Evolutionary conservation across 1,284 basidiomycete genomes (phyloP).

Genomic region (Acaromyces ingoldii): DNA sequence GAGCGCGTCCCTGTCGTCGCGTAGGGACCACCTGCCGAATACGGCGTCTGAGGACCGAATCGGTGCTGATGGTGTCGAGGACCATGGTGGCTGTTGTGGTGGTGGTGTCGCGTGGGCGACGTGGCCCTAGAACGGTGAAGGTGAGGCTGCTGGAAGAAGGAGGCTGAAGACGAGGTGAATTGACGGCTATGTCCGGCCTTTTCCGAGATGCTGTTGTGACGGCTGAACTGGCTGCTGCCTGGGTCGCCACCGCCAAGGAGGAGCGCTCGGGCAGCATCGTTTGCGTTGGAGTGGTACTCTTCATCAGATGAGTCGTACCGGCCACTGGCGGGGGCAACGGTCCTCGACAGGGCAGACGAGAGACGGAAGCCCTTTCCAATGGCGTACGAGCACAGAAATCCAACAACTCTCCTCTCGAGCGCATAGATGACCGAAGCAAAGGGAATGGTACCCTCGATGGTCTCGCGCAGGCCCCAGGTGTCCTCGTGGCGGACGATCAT

Average conservation of each 20-base stretch:
- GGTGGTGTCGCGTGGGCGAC: slow-evolving; percentile 31
- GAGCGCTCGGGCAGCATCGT: slow-evolving; percentile 13
- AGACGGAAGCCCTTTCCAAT: slow-evolving; percentile 37
- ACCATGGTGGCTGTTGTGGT: slow-evolving; percentile 10
- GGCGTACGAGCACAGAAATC: slow-evolving; percentile 40
- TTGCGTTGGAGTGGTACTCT: slow-evolving; percentile 3
- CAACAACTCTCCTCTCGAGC: slow-evolving; percentile 39
- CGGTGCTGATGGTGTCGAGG: background rate
- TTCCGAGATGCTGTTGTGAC: slow-evolving; percentile 5
- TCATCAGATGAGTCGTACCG: too few species aligned
- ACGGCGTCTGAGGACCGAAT: too few species aligned
- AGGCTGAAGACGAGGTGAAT: background rate
- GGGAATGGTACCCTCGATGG: slow-evolving; percentile 46
- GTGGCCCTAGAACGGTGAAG: slow-evolving; percentile 34
- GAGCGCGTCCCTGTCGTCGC: slow-evolving; percentile 35
- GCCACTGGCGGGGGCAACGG: too few species aligned
- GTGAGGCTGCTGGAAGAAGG: slow-evolving; percentile 19
- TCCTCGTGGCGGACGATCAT: slow-evolving; percentile 49
- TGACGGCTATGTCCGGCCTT: background rate
- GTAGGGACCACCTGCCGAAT: too few species aligned
- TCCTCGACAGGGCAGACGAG: slow-evolving; percentile 17
- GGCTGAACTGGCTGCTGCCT: too few species aligned
- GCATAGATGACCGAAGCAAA: slow-evolving; percentile 43
- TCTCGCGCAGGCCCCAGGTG: slow-evolving; percentile 48
- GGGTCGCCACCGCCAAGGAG: slow-evolving; percentile 8